Percentiles rank a stretch among this genome's conserved stretches.
phyloP scores from a whole-genome alignment of 495 filamentous ascomycete genomes.

The Halenospora varia region DNA sequence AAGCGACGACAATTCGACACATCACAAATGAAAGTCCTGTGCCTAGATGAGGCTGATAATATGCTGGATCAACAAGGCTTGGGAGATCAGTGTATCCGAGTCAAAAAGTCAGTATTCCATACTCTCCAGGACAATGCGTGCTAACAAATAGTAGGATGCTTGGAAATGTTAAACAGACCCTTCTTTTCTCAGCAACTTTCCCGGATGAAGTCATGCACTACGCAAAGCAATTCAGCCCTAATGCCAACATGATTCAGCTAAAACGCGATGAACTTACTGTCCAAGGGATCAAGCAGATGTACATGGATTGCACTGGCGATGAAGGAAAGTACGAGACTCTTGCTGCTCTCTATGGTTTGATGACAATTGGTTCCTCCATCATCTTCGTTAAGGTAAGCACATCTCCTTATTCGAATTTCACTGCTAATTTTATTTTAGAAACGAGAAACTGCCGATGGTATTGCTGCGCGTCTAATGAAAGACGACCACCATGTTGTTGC shows the following conservation, averaged over 20 bases:
- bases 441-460: constrained; percentile 73
- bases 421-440: constrained; percentile 44
- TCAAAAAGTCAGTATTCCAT: constrained; percentile 63
- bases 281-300: constrained; percentile 94
- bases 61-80: constrained; percentile 93
- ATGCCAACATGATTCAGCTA: constrained; percentile 83
- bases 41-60: constrained; percentile 93
- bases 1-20: constrained; percentile 63
- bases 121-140: constrained; percentile 2
- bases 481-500: constrained; percentile 90
- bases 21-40: constrained; percentile 66
- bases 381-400: constrained; percentile 84
- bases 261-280: constrained; percentile 89
- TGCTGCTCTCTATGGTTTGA: constrained; percentile 86
- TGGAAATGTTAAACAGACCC: constrained; percentile 68
- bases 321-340: constrained; percentile 82
- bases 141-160: constrained; percentile 50
- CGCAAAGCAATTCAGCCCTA: constrained; percentile 73
- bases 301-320: constrained; percentile 81
- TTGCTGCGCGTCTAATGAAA: constrained; percentile 76
- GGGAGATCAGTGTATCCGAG: constrained; percentile 88
- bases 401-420: neutral
- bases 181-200: constrained; percentile 97
- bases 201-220: constrained; percentile 77
- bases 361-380: constrained; percentile 94